A percentile compares a stretch with the other conserved stretches of the same genome.
These are phyloP conservation scores for Scedosporium dehoogii DNA, from an alignment of 2,329 filamentous ascomycete species.

Conservation along the genomic window DNA sequence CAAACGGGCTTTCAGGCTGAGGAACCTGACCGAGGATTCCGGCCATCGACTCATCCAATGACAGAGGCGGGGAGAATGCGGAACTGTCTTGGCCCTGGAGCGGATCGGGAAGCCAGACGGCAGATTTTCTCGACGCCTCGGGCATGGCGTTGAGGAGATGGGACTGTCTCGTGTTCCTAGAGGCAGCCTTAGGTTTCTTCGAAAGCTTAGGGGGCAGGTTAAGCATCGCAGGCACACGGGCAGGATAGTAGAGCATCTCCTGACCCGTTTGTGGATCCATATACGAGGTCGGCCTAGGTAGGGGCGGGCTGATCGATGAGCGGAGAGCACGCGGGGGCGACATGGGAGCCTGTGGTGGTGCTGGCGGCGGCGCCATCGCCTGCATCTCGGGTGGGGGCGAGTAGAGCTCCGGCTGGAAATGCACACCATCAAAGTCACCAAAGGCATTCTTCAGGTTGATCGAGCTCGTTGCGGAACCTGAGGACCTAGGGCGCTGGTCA, in stretches of 20 bases:
- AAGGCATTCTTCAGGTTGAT: conserved; percentile 59
- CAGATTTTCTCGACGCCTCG: conserved; percentile 9
- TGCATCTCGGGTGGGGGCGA: conserved; percentile 10
- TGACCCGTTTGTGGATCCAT: conserved; percentile 57
- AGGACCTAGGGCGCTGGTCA: conserved; percentile 27
- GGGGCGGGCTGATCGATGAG: not conserved
- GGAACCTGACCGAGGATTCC: not conserved
- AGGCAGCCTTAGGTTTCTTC: conserved; percentile 53
- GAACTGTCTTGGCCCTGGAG: conserved; percentile 24
- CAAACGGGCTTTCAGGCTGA: not conserved
- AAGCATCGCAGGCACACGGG: conserved; percentile 85
- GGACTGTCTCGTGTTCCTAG: conserved; percentile 61
- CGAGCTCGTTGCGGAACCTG: conserved; percentile 51
- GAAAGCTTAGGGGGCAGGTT: conserved; percentile 86
- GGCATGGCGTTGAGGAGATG: conserved; percentile 58
- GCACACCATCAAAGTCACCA: conserved; percentile 72
- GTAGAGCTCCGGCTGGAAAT: conserved; percentile 51
- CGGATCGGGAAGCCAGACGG: conserved; percentile 37
- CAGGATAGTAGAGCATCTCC: conserved; percentile 89
- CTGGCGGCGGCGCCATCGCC: conserved; percentile 10
- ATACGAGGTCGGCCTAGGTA: conserved; percentile 35
- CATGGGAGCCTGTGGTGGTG: not conserved
- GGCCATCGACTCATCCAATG: not conserved
- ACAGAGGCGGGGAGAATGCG: conserved; percentile 18
- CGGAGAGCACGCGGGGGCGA: not conserved